Base-by-base conservation (phyloP, 495 filamentous ascomycete genomes). In the Podospora conica region DNA sequence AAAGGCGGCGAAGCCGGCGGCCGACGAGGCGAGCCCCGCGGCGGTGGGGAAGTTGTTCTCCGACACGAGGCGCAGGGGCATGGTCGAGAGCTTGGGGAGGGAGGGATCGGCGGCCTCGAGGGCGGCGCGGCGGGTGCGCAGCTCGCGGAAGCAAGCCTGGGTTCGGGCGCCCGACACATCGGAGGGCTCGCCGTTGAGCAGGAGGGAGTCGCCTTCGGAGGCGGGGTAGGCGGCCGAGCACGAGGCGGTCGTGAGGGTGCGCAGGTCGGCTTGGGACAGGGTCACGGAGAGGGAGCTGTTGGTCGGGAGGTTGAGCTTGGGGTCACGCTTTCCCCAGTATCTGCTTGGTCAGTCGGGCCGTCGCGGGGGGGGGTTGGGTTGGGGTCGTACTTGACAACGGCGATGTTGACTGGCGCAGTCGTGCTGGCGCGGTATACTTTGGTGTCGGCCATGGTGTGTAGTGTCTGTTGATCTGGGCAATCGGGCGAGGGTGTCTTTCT, bases 31-130 rank as follows among this genome's bases (percentile, higher is more conserved):
- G 21, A 98, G 88, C 18, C 95, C 95, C n/a, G 95, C 95, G 28
- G 95, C 95, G 24, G 95, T 98, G 61, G 95, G 95, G 86, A 98
- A 98, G 83, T 98, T 98, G 85, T 98, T 98, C 77, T 91, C 88
- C 66, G 89, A 92, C 62, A 93, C 92, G 66, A 98, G 87, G 55
- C 88, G 88, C 61, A 98, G 85, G 23, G 90, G 87, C 68, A 87
- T 82, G 59, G 79, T 73, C 22, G 90, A 89, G 58, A 98, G 84
- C 71, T 89, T 89, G 6, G 95, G 92, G 21, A 96, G 83, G 22
- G 87, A 85, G 0, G 87, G 69, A 73, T 96, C 79, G 55, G 82
- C 77, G 60, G 80, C 80, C 75, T 98, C 95, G 75, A 97, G 83
- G 10, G 82, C 77, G 54, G 86, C 79, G 65, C 95, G 90, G 18